Percentiles rank a stretch among this genome's conserved stretches.
These are phyloP conservation scores for Yarrowia deformans DNA, from an alignment of 805 yeast genomes.

Conservation along the genomic window DNA sequence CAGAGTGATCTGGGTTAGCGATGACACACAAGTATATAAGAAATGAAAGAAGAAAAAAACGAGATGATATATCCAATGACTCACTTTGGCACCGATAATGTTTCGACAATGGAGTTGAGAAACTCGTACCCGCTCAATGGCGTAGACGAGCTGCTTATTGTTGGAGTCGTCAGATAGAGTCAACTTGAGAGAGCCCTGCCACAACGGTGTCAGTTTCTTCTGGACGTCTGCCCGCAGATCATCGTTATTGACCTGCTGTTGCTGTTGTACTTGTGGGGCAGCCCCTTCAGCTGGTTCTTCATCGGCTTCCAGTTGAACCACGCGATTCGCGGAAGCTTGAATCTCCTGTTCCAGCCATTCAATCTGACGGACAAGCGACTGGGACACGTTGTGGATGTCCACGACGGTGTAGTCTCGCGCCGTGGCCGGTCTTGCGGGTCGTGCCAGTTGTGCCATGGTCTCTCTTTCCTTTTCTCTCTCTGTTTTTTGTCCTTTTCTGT, in stretches of 20 bases:
- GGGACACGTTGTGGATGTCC: slow-evolving; percentile 44
- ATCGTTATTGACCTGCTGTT: neutral
- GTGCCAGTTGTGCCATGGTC: slow-evolving; percentile 19
- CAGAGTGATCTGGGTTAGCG: slow-evolving; percentile 25
- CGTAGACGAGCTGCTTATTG: slow-evolving; percentile 3
- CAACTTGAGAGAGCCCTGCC: slow-evolving; percentile 15
- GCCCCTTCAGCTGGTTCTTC: neutral
- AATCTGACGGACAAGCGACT: slow-evolving; percentile 49
- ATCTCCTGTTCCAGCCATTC: slow-evolving; percentile 39
- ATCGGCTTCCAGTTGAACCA: slow-evolving; percentile 23
- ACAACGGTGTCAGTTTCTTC: slow-evolving; percentile 23
- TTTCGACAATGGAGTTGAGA: slow-evolving; percentile 17
- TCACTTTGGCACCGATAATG: slow-evolving; percentile 24
- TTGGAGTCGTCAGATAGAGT: neutral
- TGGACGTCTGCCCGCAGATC: slow-evolving; percentile 11
- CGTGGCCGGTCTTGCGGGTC: neutral
- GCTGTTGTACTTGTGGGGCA: no score
- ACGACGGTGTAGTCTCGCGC: slow-evolving; percentile 37
- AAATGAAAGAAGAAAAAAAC: neutral
- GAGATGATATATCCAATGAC: neutral
- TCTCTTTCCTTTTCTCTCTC: no score
- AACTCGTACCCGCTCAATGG: slow-evolving; percentile 14
- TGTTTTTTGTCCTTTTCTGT: neutral
- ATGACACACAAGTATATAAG: neutral
- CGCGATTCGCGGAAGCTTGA: slow-evolving; percentile 36